These are phyloP conservation scores for Dacryopinax primogenitus DNA, from an alignment of 768 basidiomycete species.

Conservation along the genomic window DNA sequence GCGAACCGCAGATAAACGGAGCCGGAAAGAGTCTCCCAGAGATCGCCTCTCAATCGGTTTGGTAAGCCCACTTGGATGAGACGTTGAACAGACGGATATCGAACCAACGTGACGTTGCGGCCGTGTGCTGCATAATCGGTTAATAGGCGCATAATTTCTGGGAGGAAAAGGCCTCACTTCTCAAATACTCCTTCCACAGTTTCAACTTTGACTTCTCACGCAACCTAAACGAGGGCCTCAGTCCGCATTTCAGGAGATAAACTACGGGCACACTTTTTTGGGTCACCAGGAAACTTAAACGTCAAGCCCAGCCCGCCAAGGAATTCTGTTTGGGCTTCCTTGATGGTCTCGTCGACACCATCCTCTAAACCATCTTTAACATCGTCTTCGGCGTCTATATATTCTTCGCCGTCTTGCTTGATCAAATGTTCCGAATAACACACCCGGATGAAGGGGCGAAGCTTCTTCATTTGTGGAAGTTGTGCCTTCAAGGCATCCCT, in stretches of 20 bases:
- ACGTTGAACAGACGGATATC: constrained; percentile 95
- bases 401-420: constrained; percentile 25
- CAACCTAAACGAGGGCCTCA: constrained; percentile 36
- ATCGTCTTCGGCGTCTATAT: constrained; percentile 48
- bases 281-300: constrained; percentile 85
- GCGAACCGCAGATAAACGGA: constrained; percentile 81
- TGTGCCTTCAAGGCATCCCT: constrained; percentile 82
- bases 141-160: constrained; percentile 9
- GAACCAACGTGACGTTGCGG: constrained; percentile 83
- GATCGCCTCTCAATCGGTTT: constrained; percentile 84
- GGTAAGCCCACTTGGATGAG: constrained; percentile 94
- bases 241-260: constrained; percentile 1
- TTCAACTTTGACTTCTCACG: constrained; percentile 90
- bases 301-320: constrained; percentile 67
- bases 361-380: constrained; percentile 42
- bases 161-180: constrained; percentile 36
- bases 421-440: constrained; percentile 90
- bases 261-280: constrained; percentile 56
- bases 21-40: constrained; percentile 96
- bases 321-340: constrained; percentile 40
- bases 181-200: constrained; percentile 82
- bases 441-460: constrained; percentile 81
- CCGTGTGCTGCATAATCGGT: constrained; percentile 54
- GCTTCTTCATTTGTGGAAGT: constrained; percentile 81
- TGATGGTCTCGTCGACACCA: constrained; percentile 31